Percentiles rank a stretch among this genome's conserved stretches.
Evolutionary conservation across 2,329 filamentous ascomycete genomes (phyloP).

Genomic region (Cercospora sp.): DNA sequence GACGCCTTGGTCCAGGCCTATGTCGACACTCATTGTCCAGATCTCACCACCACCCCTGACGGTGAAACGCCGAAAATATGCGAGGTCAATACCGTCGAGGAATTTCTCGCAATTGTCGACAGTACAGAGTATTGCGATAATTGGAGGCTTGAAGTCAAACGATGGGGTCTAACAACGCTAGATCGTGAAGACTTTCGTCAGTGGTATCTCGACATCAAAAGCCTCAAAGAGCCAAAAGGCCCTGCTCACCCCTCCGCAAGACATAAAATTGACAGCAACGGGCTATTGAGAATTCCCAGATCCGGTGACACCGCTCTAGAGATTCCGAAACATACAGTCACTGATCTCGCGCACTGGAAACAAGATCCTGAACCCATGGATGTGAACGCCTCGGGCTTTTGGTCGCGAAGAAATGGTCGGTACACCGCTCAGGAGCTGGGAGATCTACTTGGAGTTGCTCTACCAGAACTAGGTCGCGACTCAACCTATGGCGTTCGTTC

Average conservation of each 20-base stretch:
- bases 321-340: too few relatives aligned
- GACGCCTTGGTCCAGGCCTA: background rate
- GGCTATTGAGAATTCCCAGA: background rate
- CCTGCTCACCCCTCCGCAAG: background rate
- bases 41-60: background rate
- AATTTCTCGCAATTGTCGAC: background rate
- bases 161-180: background rate
- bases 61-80: background rate
- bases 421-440: too few relatives aligned
- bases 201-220: background rate
- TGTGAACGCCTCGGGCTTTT: too few relatives aligned
- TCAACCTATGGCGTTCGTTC: background rate
- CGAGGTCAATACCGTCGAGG: background rate
- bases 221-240: background rate
- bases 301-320: background rate
- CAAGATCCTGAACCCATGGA: too few relatives aligned
- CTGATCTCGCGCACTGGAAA: too few relatives aligned
- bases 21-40: background rate
- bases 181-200: background rate
- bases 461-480: too few relatives aligned
- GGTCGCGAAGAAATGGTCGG: too few relatives aligned
- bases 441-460: too few relatives aligned
- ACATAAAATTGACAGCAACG: background rate
- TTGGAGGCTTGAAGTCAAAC: background rate
- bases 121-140: background rate